Percentiles rank a stretch among this genome's conserved stretches.
Conservation (phyloP, 1,284 basidiomycete genomes). For the Moesziomyces globuligerus region DNA sequence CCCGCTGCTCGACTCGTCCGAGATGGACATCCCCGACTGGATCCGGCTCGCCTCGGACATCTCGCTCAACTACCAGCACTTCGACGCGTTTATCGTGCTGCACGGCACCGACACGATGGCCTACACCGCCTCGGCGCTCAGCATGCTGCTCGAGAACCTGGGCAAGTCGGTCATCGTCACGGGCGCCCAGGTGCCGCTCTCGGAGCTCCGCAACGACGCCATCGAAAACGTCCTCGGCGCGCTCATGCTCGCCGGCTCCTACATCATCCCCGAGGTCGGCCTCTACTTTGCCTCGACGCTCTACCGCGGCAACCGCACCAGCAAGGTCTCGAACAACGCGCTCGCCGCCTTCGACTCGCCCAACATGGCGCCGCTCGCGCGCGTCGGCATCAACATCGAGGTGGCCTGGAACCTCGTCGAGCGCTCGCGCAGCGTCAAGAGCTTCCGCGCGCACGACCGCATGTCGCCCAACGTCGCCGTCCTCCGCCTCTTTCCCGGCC, state of each 20-base stretch:
- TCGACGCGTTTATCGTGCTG: constrained; percentile 88
- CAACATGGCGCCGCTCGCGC: constrained; percentile 82
- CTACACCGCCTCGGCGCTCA: constrained; percentile 66
- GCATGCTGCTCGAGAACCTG: constrained; percentile 87
- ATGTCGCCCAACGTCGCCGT: constrained; percentile 59
- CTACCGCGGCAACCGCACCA: constrained; percentile 80
- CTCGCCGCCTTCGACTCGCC: constrained; percentile 86
- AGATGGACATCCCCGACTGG: constrained; percentile 80
- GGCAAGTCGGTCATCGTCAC: constrained; percentile 88
- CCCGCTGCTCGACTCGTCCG: constrained; percentile 82
- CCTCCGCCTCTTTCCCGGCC: constrained; percentile 83
- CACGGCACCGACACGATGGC: constrained; percentile 79
- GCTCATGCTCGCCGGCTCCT: constrained; percentile 85
- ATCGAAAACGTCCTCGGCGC: constrained; percentile 75
- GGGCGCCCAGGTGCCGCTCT: constrained; percentile 90
- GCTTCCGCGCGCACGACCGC: constrained; percentile 80
- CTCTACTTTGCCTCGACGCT: constrained; percentile 89
- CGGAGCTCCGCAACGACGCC: constrained; percentile 84
- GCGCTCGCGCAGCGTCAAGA: constrained; percentile 77
- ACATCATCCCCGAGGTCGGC: constrained; percentile 81
- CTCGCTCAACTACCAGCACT: constrained; percentile 82
- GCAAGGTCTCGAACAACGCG: constrained; percentile 85
- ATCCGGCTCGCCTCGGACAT: constrained; percentile 88
- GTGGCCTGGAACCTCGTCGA: constrained; percentile 68
- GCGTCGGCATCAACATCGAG: constrained; percentile 85